Evolutionary conservation across 177 flowering plant species (phyloP), one percentile per base, ranked within the genome.

Genomic region (Tripterygium wilfordii): DNA sequence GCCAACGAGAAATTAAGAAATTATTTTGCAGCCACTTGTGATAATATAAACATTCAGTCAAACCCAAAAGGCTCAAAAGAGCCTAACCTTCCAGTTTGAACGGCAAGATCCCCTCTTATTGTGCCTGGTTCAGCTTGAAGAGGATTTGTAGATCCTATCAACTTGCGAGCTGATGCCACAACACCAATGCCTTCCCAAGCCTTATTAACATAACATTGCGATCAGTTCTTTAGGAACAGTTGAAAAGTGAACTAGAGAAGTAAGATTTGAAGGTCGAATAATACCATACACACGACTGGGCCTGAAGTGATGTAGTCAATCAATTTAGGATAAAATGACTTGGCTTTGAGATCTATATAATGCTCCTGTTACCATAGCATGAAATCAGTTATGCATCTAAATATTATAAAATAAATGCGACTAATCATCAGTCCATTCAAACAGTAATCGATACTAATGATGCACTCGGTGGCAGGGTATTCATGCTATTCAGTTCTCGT

Each of bases 161-260:
- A 63, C 68, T 88, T 92, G 22, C 99, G 91, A 21, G 96, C 95
- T 3, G 99, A 86, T 25, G 95, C 95, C 63, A 92, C 95, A 45
- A 89, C 90, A 36, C 99, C 99, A 47, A 78, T 75, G 48, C 99
- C 99, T 59, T 92, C 96, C 97, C 99, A 92, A 36, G 92, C 96
- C 99, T 92, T 51, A 40, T 35, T 36, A 61, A 41, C 44, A 54
- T 14, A 47, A 40, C 36, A 62, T 48, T 29, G 54, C 20, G 3
- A 49, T 23, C 54, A 38, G 21, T 36, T 22, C 41, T 26, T 8
- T 45, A 4, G 10, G 18, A 40, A 22, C 10, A 39, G 9, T 8
- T 38, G 2, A 16, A 37, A 29, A 30, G 3, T 8, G n/a, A 25
- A 8, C 26, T 17, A n/a, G 21, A 29, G 18, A 21, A 17, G 9